Evolutionary conservation across 768 basidiomycete genomes (phyloP).

Genomic region (Suillus tomentosus): DNA sequence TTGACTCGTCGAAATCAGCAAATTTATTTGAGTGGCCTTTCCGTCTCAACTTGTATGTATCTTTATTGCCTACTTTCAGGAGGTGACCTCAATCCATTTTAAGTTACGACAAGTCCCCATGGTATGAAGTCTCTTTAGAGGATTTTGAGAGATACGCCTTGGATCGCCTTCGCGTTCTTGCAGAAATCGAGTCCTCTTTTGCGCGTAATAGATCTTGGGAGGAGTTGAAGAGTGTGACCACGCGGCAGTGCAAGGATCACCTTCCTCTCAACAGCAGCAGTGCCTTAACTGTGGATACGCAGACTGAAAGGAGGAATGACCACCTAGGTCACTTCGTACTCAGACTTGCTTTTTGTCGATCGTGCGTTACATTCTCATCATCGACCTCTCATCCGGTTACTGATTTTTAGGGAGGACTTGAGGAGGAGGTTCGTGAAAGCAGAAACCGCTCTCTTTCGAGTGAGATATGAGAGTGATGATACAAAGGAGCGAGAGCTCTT

Average conservation of each 20-base stretch:
- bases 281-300: constrained; percentile 47
- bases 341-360: constrained; percentile 92
- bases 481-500: constrained; percentile 63
- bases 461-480: constrained; percentile 74
- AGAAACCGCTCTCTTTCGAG: constrained; percentile 79
- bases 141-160: constrained; percentile 93
- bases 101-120: constrained; percentile 87
- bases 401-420: constrained; percentile 74
- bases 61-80: constrained; percentile 7
- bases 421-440: constrained; percentile 87
- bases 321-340: constrained; percentile 93
- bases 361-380: constrained; percentile 56
- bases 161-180: constrained; percentile 81
- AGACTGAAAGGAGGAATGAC: constrained; percentile 76
- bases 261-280: constrained; percentile 66
- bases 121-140: constrained; percentile 88
- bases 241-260: constrained; percentile 69
- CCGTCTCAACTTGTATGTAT: constrained; percentile 77
- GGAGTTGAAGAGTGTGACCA: constrained; percentile 68
- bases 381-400: background rate
- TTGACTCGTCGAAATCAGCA: background rate
- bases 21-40: constrained; percentile 49
- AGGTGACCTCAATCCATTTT: constrained; percentile 15
- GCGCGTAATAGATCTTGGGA: constrained; percentile 82
- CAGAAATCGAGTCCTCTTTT: constrained; percentile 88